Percentiles rank a stretch among this genome's conserved stretches.
Evolutionary conservation across 2,329 filamentous ascomycete genomes (phyloP).

Genomic region (Calycina herbarum): DNA sequence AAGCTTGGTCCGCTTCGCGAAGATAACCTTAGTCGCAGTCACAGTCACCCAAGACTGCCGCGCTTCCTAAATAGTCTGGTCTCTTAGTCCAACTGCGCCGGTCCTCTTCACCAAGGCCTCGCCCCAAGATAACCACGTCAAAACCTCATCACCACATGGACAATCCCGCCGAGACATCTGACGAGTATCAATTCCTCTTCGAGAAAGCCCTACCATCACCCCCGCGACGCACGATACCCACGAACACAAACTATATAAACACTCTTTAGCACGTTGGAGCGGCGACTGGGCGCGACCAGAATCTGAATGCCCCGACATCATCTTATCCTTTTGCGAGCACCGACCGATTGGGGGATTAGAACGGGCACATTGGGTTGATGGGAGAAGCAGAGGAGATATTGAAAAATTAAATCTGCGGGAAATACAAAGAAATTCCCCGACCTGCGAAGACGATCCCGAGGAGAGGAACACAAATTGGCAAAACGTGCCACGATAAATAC

Average conservation of each 20-base stretch:
- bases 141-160: background rate
- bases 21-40: background rate
- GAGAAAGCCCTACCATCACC: background rate
- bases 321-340: constrained; percentile 35
- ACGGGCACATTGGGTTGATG: constrained; percentile 21
- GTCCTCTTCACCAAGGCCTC: background rate
- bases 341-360: constrained; percentile 37
- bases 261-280: constrained; percentile 33
- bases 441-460: background rate
- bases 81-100: background rate
- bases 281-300: constrained; percentile 50
- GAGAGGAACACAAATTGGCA: background rate
- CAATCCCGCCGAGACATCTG: background rate
- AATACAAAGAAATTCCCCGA: constrained; percentile 3
- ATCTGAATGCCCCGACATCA: constrained; percentile 46
- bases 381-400: background rate
- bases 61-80: background rate
- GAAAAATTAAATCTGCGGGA: constrained; percentile 6
- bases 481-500: background rate
- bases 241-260: background rate
- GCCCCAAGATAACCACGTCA: background rate
- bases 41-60: background rate
- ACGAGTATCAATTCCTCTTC: background rate
- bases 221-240: background rate
- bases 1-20: constrained; percentile 4